Base-by-base conservation (phyloP, 164 flowering plant species). In the Stephania yunnanensis region DNA sequence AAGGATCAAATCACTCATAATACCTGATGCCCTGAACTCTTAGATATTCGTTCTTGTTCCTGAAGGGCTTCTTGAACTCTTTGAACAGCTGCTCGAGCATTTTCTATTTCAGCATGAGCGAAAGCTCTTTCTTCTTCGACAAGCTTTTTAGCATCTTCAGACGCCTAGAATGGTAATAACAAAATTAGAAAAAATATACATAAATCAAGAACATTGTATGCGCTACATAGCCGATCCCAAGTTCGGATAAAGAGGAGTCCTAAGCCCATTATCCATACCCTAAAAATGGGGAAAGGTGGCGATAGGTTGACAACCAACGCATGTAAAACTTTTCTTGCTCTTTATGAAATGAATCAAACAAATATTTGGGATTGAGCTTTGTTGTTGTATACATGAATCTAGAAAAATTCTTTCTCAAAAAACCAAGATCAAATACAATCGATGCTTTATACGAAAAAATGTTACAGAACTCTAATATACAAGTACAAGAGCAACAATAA, bases 91-190 rank as follows among this genome's bases (percentile, higher is more conserved):
- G 89, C 97, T 79, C 90, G 85, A 65, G 99, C 99, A 81, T 81
- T 91, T 76, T 93, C 97, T 81, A 96, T 96, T 88, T 96, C 99
- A 78, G 90, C 92, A 81, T 92, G 91, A 71, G 98, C 98, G 89
- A 89, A 90, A 73, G 97, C 87, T 81, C 96, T 90, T 91, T 94
- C 99, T 82, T 92, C 97, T 78, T 87, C 95, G 68, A 92, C 92
- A 80, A 91, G 83, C 75, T 81, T 90, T 78, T 89, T 92, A 65
- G 97, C 97, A 87, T 95, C 95, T 80, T 93, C 95, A 31, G 99
- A 89, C 76, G 97, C 97, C 99, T 95, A 84, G n/a, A 81, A 72
- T 6, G 31, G 7, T 53, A 53, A 72, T 30, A 52, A 5, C 46
- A 22, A 45, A 12, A 0, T 11, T 42, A 73, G n/a, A 20, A 7